A percentile compares a stretch with the other conserved stretches of the same genome.
Evolutionary conservation across 192 early-diverging fungal species (phyloP).

Genomic region (Linnemannia hyalina): DNA sequence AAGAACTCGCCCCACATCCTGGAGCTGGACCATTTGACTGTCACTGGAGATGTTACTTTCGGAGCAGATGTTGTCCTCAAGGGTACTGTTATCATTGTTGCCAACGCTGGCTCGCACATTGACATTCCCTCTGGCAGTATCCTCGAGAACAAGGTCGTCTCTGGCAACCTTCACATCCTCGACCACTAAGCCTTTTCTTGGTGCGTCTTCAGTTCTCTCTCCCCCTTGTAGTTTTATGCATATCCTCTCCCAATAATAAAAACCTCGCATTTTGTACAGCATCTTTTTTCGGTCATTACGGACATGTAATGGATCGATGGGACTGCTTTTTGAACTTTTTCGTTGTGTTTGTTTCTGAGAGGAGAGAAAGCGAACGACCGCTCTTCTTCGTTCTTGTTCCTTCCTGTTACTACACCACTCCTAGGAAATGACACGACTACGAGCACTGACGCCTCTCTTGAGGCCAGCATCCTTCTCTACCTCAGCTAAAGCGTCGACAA

Average conservation of each 20-base stretch:
- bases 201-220: constrained; percentile 53
- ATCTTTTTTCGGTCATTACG: background rate
- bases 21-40: constrained; percentile 96
- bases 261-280: constrained; percentile 6
- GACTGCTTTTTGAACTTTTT: background rate
- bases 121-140: constrained; percentile 94
- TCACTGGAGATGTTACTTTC: constrained; percentile 97
- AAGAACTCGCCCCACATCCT: constrained; percentile 93
- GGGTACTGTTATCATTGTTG: constrained; percentile 98
- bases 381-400: background rate
- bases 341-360: background rate
- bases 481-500: background rate
- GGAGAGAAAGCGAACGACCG: background rate
- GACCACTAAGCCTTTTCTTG: constrained; percentile 67
- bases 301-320: background rate
- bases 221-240: constrained; percentile 53
- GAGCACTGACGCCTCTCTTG: background rate
- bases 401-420: constrained; percentile 2
- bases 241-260: background rate
- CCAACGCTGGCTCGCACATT: constrained; percentile 94
- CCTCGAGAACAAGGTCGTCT: constrained; percentile 97
- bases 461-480: background rate
- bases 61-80: constrained; percentile 87
- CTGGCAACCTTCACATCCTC: constrained; percentile 89
- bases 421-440: background rate